Conservation (phyloP, 768 basidiomycete genomes). For the Boletus pseudopeckii region DNA sequence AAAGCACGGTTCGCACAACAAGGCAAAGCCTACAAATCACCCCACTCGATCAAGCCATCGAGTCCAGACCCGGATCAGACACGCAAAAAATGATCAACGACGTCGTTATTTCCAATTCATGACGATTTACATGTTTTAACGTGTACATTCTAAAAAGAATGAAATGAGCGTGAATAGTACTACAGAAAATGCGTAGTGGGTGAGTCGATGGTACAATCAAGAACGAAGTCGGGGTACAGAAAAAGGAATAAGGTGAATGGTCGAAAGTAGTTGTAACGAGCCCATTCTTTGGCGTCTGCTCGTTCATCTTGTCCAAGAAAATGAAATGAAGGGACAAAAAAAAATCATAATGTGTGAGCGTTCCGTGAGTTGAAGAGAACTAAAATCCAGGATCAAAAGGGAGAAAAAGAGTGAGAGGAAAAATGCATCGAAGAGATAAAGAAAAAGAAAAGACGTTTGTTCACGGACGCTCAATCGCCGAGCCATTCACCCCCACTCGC, state of each 20-base stretch:
- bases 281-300: not conserved
- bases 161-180: constrained; percentile 25
- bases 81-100: not conserved
- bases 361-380: not conserved
- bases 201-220: not conserved
- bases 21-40: too few species aligned
- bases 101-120: not conserved
- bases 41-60: too few species aligned
- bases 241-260: constrained; percentile 10
- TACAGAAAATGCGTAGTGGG: constrained; percentile 23
- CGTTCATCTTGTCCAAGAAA: not conserved
- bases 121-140: not conserved
- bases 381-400: not conserved
- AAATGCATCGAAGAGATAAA: not conserved
- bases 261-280: constrained; percentile 16
- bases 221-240: not conserved
- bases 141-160: constrained; percentile 1
- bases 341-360: not conserved
- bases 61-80: too few species aligned
- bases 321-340: not conserved
- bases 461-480: constrained; percentile 17
- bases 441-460: not conserved
- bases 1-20: too few species aligned
- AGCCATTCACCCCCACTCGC: constrained; percentile 77
- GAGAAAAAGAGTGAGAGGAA: not conserved